phyloP scores from a whole-genome alignment of 768 basidiomycete genomes.

The Psilocybe sp. region DNA sequence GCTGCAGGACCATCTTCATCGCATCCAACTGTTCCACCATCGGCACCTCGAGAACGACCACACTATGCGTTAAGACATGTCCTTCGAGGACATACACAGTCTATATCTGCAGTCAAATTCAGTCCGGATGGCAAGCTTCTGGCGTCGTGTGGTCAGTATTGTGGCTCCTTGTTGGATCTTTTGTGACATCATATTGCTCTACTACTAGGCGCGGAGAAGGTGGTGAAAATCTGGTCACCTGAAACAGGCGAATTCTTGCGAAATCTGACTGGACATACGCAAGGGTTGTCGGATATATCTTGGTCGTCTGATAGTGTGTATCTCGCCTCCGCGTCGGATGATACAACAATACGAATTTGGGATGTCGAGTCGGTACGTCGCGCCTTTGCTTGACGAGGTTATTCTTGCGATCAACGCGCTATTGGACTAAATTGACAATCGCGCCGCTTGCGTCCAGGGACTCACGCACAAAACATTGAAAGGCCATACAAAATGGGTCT shows the following conservation, averaged over 20 bases:
- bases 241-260: slow-evolving; percentile 75
- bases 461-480: slow-evolving; percentile 67
- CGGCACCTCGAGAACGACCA: slow-evolving; percentile 47
- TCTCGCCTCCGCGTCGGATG: slow-evolving; percentile 91
- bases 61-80: slow-evolving; percentile 68
- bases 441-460: slow-evolving; percentile 40
- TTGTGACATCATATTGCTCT: slow-evolving; percentile 7
- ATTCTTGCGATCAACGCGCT: background rate
- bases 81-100: slow-evolving; percentile 74
- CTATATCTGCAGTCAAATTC: slow-evolving; percentile 89
- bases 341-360: slow-evolving; percentile 88
- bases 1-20: slow-evolving; percentile 21
- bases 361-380: slow-evolving; percentile 71
- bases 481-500: slow-evolving; percentile 86
- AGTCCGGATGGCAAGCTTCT: slow-evolving; percentile 83
- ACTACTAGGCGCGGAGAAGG: slow-evolving; percentile 64
- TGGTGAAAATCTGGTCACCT: slow-evolving; percentile 82
- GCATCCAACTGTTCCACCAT: slow-evolving; percentile 27
- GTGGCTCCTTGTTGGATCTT: slow-evolving; percentile 10
- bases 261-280: slow-evolving; percentile 71
- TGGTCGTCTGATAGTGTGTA: slow-evolving; percentile 84
- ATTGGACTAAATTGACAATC: too few species aligned
- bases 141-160: slow-evolving; percentile 78
- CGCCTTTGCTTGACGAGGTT: background rate
- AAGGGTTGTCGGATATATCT: slow-evolving; percentile 85